phyloP scores from a whole-genome alignment of 805 yeast species.

The Barnettozyma vustinii region DNA sequence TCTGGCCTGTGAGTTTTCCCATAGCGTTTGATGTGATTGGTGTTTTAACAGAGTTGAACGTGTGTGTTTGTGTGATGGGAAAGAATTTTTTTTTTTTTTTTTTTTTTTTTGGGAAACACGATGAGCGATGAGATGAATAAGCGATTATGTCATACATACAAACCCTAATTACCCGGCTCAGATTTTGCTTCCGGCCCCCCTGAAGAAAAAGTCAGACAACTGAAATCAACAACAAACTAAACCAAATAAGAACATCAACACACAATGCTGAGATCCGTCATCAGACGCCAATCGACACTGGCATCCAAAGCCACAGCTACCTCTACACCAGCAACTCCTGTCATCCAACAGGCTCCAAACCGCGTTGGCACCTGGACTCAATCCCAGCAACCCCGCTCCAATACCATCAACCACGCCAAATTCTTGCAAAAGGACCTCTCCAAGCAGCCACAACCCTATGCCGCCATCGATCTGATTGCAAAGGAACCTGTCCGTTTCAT shows the following conservation, averaged over 20 bases:
- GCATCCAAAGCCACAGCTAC: not conserved
- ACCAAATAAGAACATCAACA: not conserved
- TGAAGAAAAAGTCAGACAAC: not conserved
- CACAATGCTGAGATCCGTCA: conserved; percentile 1
- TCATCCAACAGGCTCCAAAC: conserved; percentile 67
- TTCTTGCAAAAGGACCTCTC: conserved; percentile 67
- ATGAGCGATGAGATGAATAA: conserved; percentile 3
- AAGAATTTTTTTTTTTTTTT: conserved; percentile 1
- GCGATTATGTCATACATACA: not conserved
- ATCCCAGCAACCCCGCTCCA: conserved; percentile 38
- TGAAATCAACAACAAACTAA: not conserved
- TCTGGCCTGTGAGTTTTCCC: conserved; percentile 24
- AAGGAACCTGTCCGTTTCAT: conserved; percentile 66
- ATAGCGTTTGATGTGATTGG: conserved; percentile 4
- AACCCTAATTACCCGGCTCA: not conserved
- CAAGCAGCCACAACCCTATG: conserved; percentile 71
- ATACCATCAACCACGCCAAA: conserved; percentile 25
- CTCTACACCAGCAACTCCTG: conserved; percentile 1
- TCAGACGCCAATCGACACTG: conserved; percentile 8
- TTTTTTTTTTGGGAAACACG: no score
- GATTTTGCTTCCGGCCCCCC: not conserved
- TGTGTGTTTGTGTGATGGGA: not conserved
- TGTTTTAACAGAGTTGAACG: not conserved
- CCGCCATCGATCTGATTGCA: conserved; percentile 80
- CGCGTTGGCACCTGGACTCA: conserved; percentile 65